Conservation (phyloP, 192 early-diverging fungal species). For the Rhizophagus clarus region DNA sequence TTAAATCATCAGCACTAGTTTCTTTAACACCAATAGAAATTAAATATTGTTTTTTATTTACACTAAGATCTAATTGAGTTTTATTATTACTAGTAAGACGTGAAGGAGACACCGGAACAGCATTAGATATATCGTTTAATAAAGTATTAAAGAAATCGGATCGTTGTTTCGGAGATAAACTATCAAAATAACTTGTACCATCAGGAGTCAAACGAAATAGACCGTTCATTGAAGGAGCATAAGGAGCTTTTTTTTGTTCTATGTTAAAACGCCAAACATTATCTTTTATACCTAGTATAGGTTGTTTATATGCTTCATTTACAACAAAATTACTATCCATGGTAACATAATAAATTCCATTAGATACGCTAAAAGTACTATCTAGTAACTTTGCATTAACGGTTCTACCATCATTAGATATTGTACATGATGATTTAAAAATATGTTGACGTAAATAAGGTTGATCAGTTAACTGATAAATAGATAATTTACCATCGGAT, state of each 20-base stretch:
- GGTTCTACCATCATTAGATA: neutral
- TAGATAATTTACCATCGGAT: neutral
- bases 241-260: too few relatives aligned
- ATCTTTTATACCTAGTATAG: constrained; percentile 2
- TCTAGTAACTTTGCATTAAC: neutral
- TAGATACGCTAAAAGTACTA: constrained; percentile 13
- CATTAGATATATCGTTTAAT: neutral
- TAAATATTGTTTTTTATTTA: neutral
- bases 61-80: neutral
- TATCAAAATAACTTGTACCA: neutral
- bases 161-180: neutral
- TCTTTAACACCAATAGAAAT: neutral
- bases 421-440: neutral
- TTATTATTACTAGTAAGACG: neutral
- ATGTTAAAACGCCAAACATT: neutral
- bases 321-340: constrained; percentile 20
- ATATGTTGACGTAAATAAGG: neutral
- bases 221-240: too few relatives aligned
- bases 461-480: neutral
- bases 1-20: neutral
- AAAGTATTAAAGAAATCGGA: neutral
- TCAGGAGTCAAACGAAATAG: neutral
- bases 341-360: neutral
- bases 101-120: neutral
- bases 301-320: neutral